Evolutionary conservation across 352 stramenopile species (phyloP).

Genomic region (Phytophthora pini): DNA sequence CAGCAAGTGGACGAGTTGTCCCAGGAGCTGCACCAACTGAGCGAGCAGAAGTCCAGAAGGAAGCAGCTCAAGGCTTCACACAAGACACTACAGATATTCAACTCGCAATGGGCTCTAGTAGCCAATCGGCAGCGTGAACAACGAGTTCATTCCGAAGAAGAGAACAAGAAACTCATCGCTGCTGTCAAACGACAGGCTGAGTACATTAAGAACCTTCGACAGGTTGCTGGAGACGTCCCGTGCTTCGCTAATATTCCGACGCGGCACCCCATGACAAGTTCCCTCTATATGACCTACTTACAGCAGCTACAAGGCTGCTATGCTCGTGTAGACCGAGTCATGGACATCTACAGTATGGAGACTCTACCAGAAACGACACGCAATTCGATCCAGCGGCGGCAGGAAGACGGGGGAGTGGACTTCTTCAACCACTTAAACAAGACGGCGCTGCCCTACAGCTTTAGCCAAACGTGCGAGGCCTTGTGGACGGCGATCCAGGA

Average conservation of each 20-base stretch:
- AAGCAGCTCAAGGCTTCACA: background rate
- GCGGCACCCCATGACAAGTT: background rate
- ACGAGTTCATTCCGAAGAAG: constrained; percentile 14
- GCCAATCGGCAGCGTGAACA: constrained; percentile 2
- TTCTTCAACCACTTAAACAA: background rate
- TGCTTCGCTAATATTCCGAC: background rate
- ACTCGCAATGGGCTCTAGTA: constrained; percentile 4
- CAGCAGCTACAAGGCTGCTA: background rate
- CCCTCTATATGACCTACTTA: background rate
- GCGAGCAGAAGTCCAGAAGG: constrained; percentile 3
- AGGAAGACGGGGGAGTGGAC: background rate
- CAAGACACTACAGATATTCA: background rate
- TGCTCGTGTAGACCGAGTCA: background rate
- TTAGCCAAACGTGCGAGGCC: background rate
- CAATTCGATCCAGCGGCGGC: background rate
- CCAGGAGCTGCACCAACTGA: background rate
- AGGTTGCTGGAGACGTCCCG: background rate
- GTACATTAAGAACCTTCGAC: constrained; percentile 16
- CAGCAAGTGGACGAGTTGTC: constrained; percentile 20
- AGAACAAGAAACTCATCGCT: constrained; percentile 15
- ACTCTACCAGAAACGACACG: background rate
- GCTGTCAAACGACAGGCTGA: constrained; percentile 16
- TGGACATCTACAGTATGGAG: background rate
- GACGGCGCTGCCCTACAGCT: background rate
- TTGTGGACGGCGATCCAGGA: background rate